Conservation (phyloP, 2,329 filamentous ascomycete species). For the Beauveria brongniartii region DNA sequence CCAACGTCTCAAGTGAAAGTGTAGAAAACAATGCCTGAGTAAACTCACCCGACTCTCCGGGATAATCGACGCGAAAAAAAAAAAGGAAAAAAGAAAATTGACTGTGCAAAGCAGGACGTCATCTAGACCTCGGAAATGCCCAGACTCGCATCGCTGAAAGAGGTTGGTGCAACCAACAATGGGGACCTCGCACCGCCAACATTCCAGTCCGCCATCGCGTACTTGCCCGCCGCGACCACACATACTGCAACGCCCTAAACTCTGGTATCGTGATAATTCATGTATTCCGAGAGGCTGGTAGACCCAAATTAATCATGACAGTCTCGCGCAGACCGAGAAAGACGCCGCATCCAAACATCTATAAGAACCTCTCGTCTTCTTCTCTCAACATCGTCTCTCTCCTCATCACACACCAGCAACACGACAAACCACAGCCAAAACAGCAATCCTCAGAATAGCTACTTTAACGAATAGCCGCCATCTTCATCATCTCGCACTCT, state of each 20-base stretch:
- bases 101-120: not conserved
- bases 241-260: not conserved
- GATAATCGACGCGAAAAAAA: too few relatives aligned
- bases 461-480: not conserved
- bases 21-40: too few relatives aligned
- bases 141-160: not conserved
- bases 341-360: not conserved
- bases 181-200: not conserved
- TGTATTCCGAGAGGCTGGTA: not conserved
- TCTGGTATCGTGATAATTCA: not conserved
- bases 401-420: not conserved
- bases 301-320: not conserved
- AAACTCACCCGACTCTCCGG: too few relatives aligned
- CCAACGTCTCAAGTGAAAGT: too few relatives aligned
- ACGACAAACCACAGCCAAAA: not conserved
- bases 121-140: not conserved
- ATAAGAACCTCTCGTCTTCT: not conserved
- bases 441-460: not conserved
- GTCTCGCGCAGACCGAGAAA: not conserved
- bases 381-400: not conserved
- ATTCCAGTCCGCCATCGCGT: constrained; percentile 2
- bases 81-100: not conserved
- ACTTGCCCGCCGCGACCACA: not conserved
- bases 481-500: not conserved
- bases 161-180: constrained; percentile 8